Percentiles rank a stretch among this genome's conserved stretches.
phyloP scores from a whole-genome alignment of 2,329 filamentous ascomycete genomes.

The Dothiorella sarmentorum region DNA sequence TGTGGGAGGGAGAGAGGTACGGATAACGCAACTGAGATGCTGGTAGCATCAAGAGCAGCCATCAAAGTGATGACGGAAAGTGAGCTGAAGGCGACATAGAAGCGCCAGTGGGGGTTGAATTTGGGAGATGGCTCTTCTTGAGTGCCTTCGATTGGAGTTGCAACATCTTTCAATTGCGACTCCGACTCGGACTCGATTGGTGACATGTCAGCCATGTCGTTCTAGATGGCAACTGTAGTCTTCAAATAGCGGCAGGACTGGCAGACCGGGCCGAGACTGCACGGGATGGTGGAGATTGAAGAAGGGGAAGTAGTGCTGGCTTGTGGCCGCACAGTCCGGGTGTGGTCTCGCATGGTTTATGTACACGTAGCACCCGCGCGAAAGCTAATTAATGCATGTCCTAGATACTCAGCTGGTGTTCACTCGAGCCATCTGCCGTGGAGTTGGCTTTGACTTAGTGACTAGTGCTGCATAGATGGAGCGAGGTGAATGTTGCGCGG shows the following conservation, averaged over 20 bases:
- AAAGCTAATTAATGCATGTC: neutral
- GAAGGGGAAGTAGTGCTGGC: neutral
- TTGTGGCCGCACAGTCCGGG: neutral
- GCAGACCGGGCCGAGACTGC: neutral
- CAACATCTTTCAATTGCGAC: neutral
- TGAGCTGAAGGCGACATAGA: conserved; percentile 44
- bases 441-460: too few species aligned
- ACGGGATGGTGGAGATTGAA: too few species aligned
- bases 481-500: neutral
- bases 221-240: neutral
- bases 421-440: neutral
- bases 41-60: conserved; percentile 64
- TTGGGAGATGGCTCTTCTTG: neutral
- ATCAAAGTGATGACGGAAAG: conserved; percentile 57
- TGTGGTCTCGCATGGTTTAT: neutral
- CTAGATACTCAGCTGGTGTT: too few species aligned
- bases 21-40: conserved; percentile 58
- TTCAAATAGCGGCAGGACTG: neutral
- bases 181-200: neutral
- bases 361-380: neutral
- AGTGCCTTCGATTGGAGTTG: neutral
- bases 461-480: neutral
- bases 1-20: conserved; percentile 23
- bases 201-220: neutral
- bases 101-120: conserved; percentile 17